phyloP scores from a whole-genome alignment of 441 rosid genomes.

The Populus hybrid region DNA sequence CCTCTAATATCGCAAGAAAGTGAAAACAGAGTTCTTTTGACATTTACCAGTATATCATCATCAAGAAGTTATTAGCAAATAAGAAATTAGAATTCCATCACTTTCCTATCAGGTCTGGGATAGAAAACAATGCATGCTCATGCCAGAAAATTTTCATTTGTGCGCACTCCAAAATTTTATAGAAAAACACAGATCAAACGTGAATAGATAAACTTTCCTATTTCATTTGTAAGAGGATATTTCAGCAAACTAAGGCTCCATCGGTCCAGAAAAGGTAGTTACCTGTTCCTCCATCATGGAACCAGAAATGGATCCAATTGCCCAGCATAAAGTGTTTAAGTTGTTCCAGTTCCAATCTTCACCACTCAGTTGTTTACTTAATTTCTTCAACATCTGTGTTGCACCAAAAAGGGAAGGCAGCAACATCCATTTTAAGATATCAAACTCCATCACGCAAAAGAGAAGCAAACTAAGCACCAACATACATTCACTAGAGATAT shows the following conservation, averaged over 20 bases:
- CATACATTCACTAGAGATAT: background rate
- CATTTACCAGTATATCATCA: no score
- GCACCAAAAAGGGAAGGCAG: constrained; percentile 17
- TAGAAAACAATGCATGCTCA: no score
- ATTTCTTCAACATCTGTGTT: constrained; percentile 85
- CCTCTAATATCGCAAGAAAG: no score
- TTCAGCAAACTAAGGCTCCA: background rate
- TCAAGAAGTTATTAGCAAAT: no score
- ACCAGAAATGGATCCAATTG: constrained; percentile 98
- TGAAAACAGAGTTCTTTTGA: no score
- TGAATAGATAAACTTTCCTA: no score
- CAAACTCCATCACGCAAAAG: background rate
- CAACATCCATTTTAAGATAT: constrained; percentile 1
- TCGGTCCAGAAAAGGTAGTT: constrained; percentile 4
- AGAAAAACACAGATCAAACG: no score
- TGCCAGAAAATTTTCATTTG: no score
- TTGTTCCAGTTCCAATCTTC: constrained; percentile 99
- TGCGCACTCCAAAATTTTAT: no score
- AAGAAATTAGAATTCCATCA: no score
- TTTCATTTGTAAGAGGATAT: no score
- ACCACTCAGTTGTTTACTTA: constrained; percentile 91
- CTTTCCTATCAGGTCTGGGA: no score
- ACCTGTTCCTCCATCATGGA: constrained; percentile 99
- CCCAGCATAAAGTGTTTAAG: constrained; percentile 97
- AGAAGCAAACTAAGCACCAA: background rate